A percentile compares a stretch with the other conserved stretches of the same genome.
Evolutionary conservation across 2,329 filamentous ascomycete species (phyloP).

Genomic region (Fusarium sp.): DNA sequence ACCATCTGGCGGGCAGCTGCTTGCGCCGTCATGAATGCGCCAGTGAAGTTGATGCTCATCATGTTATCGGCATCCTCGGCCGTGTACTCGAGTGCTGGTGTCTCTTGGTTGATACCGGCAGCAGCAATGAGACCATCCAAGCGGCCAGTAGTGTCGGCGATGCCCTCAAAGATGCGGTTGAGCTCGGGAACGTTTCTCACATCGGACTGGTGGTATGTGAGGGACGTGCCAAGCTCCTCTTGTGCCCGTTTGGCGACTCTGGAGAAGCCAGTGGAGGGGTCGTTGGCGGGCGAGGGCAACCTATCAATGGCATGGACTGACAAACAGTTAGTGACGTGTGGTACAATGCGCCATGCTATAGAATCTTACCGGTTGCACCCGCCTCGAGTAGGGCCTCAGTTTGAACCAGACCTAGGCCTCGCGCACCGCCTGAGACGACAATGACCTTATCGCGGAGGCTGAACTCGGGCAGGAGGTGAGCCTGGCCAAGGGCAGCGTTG

Average conservation of each 20-base stretch:
- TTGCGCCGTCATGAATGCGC: conserved; percentile 86
- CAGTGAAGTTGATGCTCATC: conserved; percentile 88
- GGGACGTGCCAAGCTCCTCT: conserved; percentile 72
- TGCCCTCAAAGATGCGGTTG: conserved; percentile 74
- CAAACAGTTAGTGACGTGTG: conserved; percentile 13
- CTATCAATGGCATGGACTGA: conserved; percentile 76
- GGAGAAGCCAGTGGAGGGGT: conserved; percentile 68
- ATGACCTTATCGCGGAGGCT: conserved; percentile 79
- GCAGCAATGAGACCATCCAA: conserved; percentile 82
- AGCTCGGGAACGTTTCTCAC: conserved; percentile 78
- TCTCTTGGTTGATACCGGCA: conserved; percentile 84
- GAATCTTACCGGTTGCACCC: conserved; percentile 71
- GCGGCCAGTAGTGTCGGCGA: conserved; percentile 76
- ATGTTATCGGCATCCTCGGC: conserved; percentile 81
- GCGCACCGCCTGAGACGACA: conserved; percentile 80
- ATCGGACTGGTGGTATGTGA: conserved; percentile 84
- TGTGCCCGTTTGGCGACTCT: conserved; percentile 72
- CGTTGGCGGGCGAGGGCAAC: conserved; percentile 62
- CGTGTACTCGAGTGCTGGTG: conserved; percentile 82
- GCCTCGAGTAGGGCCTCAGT: conserved; percentile 84
- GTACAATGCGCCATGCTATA: neutral
- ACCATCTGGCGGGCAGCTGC: conserved; percentile 85
- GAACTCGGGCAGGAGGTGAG: conserved; percentile 74
- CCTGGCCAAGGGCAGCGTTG: conserved; percentile 31
- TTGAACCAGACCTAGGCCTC: conserved; percentile 82